Evolutionary conservation across 2,329 filamentous ascomycete genomes (phyloP).

Genomic region (Pseudogymnoascus sp.): DNA sequence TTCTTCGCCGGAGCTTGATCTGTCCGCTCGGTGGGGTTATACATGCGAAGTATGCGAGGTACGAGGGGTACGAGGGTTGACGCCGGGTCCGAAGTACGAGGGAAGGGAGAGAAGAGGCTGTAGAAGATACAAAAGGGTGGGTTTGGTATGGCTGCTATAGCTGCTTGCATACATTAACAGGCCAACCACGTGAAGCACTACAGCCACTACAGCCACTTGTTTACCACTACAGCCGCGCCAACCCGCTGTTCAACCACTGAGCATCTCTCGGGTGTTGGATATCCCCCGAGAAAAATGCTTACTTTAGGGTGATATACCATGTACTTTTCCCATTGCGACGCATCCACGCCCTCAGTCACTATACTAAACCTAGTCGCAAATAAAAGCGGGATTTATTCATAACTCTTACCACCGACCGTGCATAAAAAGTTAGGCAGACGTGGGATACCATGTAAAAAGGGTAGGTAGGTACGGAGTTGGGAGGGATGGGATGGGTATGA

Average conservation of each 20-base stretch:
- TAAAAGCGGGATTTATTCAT: not conserved
- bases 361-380: no score
- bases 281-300: conserved; percentile 1
- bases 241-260: not conserved
- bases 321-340: not conserved
- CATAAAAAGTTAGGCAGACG: conserved; percentile 2
- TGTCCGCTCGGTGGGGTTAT: not conserved
- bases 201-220: not conserved
- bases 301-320: not conserved
- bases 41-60: not conserved
- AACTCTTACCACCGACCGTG: not conserved
- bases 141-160: no score
- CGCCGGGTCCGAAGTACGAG: not conserved
- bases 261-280: not conserved
- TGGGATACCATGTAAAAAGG: not conserved
- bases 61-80: not conserved
- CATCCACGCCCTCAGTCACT: not conserved
- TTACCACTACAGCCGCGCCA: not conserved
- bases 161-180: no score
- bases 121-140: not conserved
- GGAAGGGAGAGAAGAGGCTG: not conserved
- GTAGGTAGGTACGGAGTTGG: not conserved
- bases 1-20: not conserved
- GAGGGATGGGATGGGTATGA: not conserved
- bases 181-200: not conserved